These are phyloP conservation scores for Orbilia javanica DNA, from an alignment of 2,329 filamentous ascomycete genomes.

Conservation along the genomic window DNA sequence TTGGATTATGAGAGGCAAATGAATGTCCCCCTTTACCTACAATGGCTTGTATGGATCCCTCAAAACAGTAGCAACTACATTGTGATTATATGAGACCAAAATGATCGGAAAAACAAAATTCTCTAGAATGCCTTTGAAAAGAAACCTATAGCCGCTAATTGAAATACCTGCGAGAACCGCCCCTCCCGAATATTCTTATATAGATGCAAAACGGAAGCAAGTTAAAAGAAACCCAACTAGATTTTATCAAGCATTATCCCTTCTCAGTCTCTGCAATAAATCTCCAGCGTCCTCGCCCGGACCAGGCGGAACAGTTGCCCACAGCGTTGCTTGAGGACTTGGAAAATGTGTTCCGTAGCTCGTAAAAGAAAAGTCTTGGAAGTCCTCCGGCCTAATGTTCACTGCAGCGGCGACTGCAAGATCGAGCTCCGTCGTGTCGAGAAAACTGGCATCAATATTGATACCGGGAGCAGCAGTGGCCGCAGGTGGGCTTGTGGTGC, in stretches of 20 bases:
- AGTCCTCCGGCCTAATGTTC: conserved; percentile 17
- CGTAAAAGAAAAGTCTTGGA: conserved; percentile 50
- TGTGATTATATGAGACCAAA: conserved; percentile 3
- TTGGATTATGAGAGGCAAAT: conserved; percentile 1
- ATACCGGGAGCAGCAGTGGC: conserved; percentile 14
- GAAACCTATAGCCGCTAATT: conserved; percentile 14
- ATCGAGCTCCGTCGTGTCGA: conserved; percentile 20
- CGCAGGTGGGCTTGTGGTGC: neutral
- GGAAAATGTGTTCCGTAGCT: conserved; percentile 48
- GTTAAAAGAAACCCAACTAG: too few species aligned
- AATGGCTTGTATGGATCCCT: neutral
- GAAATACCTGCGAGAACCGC: neutral
- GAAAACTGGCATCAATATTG: conserved; percentile 39
- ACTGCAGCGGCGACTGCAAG: conserved; percentile 8
- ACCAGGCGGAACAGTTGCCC: conserved; percentile 3
- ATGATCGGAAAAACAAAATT: neutral
- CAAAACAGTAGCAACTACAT: neutral
- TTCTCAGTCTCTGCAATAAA: conserved; percentile 39
- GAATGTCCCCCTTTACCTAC: neutral
- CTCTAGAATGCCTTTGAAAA: neutral
- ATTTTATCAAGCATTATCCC: conserved; percentile 3
- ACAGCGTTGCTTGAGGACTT: conserved; percentile 17
- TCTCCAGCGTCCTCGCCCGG: conserved; percentile 10
- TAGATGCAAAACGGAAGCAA: neutral
- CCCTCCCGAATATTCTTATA: neutral